Percentiles rank a stretch among this genome's conserved stretches.
Evolutionary conservation across 495 filamentous ascomycete species (phyloP).

Genomic region (Ramalina peruviana): DNA sequence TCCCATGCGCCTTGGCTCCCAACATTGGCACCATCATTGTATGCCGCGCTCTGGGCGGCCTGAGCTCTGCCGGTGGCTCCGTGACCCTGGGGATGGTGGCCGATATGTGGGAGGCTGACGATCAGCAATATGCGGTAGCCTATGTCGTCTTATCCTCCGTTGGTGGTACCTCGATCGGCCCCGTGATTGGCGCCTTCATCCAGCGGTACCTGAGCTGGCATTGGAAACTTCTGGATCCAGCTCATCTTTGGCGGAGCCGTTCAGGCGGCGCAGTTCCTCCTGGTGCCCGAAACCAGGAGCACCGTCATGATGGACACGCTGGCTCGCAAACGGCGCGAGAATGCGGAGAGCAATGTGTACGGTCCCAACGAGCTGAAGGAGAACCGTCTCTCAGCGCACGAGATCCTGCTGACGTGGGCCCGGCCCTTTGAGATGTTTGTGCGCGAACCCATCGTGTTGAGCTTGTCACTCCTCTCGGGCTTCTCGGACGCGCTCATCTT

Average conservation of each 20-base stretch:
- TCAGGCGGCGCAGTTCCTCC: slow-evolving; percentile 50
- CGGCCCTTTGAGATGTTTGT: slow-evolving; percentile 70
- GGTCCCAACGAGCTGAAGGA: slow-evolving; percentile 47
- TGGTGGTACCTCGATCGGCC: slow-evolving; percentile 60
- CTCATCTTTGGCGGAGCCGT: slow-evolving; percentile 57
- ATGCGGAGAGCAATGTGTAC: slow-evolving; percentile 42
- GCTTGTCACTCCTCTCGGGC: slow-evolving; percentile 56
- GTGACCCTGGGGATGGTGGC: slow-evolving; percentile 76
- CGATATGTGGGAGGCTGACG: slow-evolving; percentile 62
- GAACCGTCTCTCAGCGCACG: slow-evolving; percentile 35
- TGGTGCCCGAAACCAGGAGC: slow-evolving; percentile 54
- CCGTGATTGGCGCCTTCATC: slow-evolving; percentile 67
- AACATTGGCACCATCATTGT: slow-evolving; percentile 56
- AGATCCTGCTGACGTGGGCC: slow-evolving; percentile 47
- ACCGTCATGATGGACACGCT: slow-evolving; percentile 53
- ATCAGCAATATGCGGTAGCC: slow-evolving; percentile 60
- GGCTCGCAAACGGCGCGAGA: slow-evolving; percentile 48
- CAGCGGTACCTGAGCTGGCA: slow-evolving; percentile 51
- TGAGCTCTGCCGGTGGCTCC: slow-evolving; percentile 62
- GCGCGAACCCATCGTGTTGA: slow-evolving; percentile 61
- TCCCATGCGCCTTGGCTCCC: slow-evolving; percentile 55
- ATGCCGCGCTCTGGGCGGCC: slow-evolving; percentile 51
- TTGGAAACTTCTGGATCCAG: slow-evolving; percentile 73
- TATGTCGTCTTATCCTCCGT: slow-evolving; percentile 67
- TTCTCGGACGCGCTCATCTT: slow-evolving; percentile 75